phyloP scores from a whole-genome alignment of 495 filamentous ascomycete species.

The Cetradonia linearis region DNA sequence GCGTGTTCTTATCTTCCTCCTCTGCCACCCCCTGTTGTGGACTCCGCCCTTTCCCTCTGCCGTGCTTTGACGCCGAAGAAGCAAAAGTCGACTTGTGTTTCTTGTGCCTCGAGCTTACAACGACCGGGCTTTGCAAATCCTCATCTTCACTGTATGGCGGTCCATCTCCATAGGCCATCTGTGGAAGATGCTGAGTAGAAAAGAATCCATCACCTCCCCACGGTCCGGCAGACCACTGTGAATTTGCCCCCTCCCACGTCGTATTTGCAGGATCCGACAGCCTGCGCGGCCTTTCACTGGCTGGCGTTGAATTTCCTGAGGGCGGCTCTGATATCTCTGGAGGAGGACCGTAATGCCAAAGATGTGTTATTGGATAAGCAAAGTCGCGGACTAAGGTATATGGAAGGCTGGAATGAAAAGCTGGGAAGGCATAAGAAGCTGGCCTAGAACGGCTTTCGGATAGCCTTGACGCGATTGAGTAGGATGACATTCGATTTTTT shows the following conservation, averaged over 20 bases:
- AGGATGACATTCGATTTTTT: slow-evolving; percentile 64
- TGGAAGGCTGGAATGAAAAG: slow-evolving; percentile 79
- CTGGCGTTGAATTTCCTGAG: slow-evolving; percentile 74
- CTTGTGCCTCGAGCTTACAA: slow-evolving; percentile 63
- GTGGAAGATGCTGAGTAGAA: slow-evolving; percentile 57
- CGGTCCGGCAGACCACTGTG: slow-evolving; percentile 42
- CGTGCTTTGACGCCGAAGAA: slow-evolving; percentile 31
- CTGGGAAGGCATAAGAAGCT: slow-evolving; percentile 63
- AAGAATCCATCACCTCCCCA: slow-evolving; percentile 39
- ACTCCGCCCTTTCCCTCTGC: slow-evolving; percentile 36
- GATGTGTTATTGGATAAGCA: slow-evolving; percentile 74
- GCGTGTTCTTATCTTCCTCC: slow-evolving; percentile 33
- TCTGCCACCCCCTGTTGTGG: slow-evolving; percentile 33
- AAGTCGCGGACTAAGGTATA: slow-evolving; percentile 93
- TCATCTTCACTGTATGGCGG: slow-evolving; percentile 98
- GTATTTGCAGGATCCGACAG: slow-evolving; percentile 68
- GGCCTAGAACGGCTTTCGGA: slow-evolving; percentile 57
- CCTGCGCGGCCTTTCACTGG: slow-evolving; percentile 60
- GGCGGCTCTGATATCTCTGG: slow-evolving; percentile 55
- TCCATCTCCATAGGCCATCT: slow-evolving; percentile 80
- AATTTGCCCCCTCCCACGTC: slow-evolving; percentile 43
- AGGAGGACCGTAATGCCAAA: slow-evolving; percentile 87
- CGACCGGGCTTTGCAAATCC: slow-evolving; percentile 83
- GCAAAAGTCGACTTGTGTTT: slow-evolving; percentile 68
- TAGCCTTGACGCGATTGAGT: slow-evolving; percentile 48